Conservation (phyloP, 768 basidiomycete genomes). For the Agaricus blazei region DNA sequence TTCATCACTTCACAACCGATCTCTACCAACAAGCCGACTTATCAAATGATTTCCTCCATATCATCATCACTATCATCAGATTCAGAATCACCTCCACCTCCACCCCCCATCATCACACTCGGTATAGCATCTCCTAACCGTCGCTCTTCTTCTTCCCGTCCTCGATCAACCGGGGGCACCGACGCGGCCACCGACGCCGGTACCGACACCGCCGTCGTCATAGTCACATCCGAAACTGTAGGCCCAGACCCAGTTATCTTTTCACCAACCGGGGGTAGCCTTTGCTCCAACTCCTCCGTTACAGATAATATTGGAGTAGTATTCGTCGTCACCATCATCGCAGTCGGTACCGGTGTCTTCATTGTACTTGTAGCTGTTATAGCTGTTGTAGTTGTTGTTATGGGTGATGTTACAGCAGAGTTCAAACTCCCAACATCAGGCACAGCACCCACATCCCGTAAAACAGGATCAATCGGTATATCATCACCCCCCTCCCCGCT, state of each 20-base stretch:
- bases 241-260: background rate
- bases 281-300: background rate
- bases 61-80: slow-evolving; percentile 31
- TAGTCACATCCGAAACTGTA: background rate
- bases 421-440: background rate
- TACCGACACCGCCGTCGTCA: too few relatives aligned
- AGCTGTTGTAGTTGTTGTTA: background rate
- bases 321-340: background rate
- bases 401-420: background rate
- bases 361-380: too few relatives aligned
- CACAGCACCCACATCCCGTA: background rate
- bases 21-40: background rate
- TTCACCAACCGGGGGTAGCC: too few relatives aligned
- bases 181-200: background rate
- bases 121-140: background rate
- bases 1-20: background rate
- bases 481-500: background rate
- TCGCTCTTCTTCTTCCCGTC: background rate
- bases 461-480: background rate
- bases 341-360: too few relatives aligned
- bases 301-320: background rate
- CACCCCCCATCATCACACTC: slow-evolving; percentile 12
- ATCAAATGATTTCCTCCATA: slow-evolving; percentile 40
- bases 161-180: background rate
- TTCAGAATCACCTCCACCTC: slow-evolving; percentile 23